These are phyloP conservation scores for Trichoderma simmonsii DNA, from an alignment of 2,329 filamentous ascomycete genomes.

Conservation along the genomic window DNA sequence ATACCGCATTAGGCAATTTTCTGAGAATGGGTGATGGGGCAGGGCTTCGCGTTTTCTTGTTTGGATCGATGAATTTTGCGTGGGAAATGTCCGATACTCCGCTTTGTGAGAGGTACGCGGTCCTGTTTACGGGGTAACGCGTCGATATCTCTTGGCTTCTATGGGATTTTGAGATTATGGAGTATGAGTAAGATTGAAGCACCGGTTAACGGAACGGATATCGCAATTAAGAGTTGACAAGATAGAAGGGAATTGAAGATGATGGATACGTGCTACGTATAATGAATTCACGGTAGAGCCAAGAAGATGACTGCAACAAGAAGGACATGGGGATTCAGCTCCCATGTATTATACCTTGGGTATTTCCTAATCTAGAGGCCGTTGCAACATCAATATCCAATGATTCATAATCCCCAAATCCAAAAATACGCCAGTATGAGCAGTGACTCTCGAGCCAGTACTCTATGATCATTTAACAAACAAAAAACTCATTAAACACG, in stretches of 20 bases:
- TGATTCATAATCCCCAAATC: neutral
- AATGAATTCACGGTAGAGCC: neutral
- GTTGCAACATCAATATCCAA: neutral
- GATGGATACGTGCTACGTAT: neutral
- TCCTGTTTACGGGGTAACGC: neutral
- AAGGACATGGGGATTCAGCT: neutral
- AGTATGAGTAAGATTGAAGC: neutral
- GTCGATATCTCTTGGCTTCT: neutral
- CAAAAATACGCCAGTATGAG: neutral
- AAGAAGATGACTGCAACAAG: neutral
- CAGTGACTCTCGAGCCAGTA: neutral
- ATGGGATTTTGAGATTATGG: neutral
- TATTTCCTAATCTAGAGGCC: neutral
- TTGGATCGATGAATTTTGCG: neutral
- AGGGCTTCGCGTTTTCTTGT: neutral
- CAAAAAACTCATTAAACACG: constrained; percentile 2
- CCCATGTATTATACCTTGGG: neutral
- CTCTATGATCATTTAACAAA: neutral
- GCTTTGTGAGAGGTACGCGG: neutral
- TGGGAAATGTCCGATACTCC: neutral
- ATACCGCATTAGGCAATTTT: constrained; percentile 1
- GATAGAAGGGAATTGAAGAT: neutral
- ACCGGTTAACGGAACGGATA: neutral
- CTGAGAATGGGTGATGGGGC: neutral
- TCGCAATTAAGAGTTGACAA: neutral